A percentile compares a stretch with the other conserved stretches of the same genome.
Conservation (phyloP, 2,329 filamentous ascomycete species). For the Sporothrix phasma region DNA sequence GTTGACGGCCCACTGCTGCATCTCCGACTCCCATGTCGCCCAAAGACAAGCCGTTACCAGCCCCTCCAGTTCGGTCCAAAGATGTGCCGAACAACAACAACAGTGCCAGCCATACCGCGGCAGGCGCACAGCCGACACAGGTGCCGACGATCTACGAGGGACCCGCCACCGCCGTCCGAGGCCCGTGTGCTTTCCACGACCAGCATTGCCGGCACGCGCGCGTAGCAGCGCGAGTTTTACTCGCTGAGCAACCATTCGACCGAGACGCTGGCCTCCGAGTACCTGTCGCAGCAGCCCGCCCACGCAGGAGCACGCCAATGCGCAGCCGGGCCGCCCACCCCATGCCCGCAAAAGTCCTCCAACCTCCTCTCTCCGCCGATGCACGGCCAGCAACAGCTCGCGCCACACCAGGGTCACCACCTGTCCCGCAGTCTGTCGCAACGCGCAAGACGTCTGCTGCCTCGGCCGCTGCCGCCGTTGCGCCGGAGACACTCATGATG, state of each 20-base stretch:
- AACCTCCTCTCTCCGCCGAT: slow-evolving; percentile 13
- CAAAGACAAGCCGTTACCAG: slow-evolving; percentile 30
- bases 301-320: slow-evolving; percentile 33
- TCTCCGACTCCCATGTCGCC: slow-evolving; percentile 23
- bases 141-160: slow-evolving; percentile 43
- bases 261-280: slow-evolving; percentile 87
- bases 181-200: slow-evolving; percentile 67
- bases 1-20: neutral
- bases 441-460: slow-evolving; percentile 11
- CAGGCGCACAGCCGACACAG: slow-evolving; percentile 8
- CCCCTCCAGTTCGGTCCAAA: slow-evolving; percentile 32
- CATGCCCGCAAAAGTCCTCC: slow-evolving; percentile 33
- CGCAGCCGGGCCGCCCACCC: slow-evolving; percentile 31
- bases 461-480: slow-evolving; percentile 13
- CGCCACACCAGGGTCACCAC: slow-evolving; percentile 17
- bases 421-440: slow-evolving; percentile 35
- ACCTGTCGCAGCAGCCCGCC: slow-evolving; percentile 47
- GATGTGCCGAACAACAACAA: slow-evolving; percentile 22
- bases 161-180: slow-evolving; percentile 34
- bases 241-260: slow-evolving; percentile 90
- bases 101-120: neutral
- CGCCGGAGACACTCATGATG: slow-evolving; percentile 87
- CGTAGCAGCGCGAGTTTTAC: slow-evolving; percentile 90
- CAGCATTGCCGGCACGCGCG: slow-evolving; percentile 67
- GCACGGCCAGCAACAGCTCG: slow-evolving; percentile 5